Evolutionary conservation across 352 stramenopile genomes (phyloP).

Genomic region (Halophytophthora polymorphica): DNA sequence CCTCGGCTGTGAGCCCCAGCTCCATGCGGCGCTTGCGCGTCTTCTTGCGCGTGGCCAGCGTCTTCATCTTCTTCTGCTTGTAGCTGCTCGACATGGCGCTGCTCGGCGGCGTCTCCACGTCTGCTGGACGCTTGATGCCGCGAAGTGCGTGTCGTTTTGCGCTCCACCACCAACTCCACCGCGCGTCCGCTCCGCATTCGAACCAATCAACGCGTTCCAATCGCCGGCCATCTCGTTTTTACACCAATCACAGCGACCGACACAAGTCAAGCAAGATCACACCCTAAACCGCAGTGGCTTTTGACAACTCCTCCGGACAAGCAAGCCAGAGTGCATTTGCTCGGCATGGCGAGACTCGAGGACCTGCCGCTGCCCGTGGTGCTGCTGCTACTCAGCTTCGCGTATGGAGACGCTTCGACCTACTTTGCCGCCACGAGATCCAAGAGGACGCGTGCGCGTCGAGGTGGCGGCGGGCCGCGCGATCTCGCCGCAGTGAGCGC

Average conservation of each 20-base stretch:
- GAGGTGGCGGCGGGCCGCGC: background rate
- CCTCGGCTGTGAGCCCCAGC: conserved; percentile 53
- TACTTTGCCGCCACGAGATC: conserved; percentile 4
- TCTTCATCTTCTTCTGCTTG: conserved; percentile 85
- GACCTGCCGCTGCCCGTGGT: conserved; percentile 7
- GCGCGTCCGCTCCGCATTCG: no score
- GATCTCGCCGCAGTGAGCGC: conserved; percentile 7
- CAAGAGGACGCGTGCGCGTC: background rate
- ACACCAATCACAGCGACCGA: background rate
- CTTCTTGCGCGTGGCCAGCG: conserved; percentile 73
- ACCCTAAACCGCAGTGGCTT: background rate
- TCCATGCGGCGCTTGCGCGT: conserved; percentile 72
- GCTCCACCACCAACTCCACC: conserved; percentile 12
- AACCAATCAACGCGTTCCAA: conserved; percentile 1
- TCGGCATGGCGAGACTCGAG: conserved; percentile 1
- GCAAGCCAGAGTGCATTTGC: background rate
- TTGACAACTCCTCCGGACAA: background rate
- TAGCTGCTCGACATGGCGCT: conserved; percentile 73
- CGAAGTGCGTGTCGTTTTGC: conserved; percentile 12
- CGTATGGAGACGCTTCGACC: conserved; percentile 5
- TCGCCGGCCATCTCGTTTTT: conserved; percentile 9
- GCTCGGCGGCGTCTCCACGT: background rate
- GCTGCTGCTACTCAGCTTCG: conserved; percentile 10
- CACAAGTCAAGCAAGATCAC: background rate
- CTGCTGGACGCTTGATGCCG: conserved; percentile 1